These are phyloP conservation scores for Tylopilus felleus DNA, from an alignment of 768 basidiomycete species.

Conservation along the genomic window DNA sequence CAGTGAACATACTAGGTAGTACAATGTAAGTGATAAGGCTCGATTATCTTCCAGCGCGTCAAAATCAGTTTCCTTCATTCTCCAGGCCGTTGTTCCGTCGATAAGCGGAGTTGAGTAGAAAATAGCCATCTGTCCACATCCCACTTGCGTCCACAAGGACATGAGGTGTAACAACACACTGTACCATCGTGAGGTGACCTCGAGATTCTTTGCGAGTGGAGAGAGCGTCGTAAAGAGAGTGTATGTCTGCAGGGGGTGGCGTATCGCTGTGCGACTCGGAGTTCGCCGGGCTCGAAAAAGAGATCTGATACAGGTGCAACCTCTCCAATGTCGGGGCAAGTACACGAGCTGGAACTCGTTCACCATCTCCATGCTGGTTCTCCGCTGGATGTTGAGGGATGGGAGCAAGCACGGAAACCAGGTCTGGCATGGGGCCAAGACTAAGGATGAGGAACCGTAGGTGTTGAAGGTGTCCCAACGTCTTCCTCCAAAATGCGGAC, in stretches of 20 bases:
- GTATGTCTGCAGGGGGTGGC: background rate
- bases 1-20: no score
- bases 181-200: background rate
- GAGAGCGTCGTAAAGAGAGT: background rate
- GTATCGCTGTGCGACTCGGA: background rate
- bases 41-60: no score
- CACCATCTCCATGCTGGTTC: background rate
- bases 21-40: no score
- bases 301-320: no score
- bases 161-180: background rate
- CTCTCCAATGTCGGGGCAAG: no score
- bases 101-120: no score
- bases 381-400: background rate
- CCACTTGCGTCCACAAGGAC: no score
- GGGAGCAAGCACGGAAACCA: background rate
- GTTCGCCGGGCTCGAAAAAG: background rate
- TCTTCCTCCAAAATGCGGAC: slow-evolving; percentile 1
- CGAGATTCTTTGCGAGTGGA: background rate
- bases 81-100: no score
- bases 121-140: no score
- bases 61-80: no score
- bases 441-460: slow-evolving; percentile 2
- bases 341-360: background rate
- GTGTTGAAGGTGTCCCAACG: background rate
- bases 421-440: background rate